Conservation (phyloP, 352 stramenopile species). For the Pythium dissotocum region DNA sequence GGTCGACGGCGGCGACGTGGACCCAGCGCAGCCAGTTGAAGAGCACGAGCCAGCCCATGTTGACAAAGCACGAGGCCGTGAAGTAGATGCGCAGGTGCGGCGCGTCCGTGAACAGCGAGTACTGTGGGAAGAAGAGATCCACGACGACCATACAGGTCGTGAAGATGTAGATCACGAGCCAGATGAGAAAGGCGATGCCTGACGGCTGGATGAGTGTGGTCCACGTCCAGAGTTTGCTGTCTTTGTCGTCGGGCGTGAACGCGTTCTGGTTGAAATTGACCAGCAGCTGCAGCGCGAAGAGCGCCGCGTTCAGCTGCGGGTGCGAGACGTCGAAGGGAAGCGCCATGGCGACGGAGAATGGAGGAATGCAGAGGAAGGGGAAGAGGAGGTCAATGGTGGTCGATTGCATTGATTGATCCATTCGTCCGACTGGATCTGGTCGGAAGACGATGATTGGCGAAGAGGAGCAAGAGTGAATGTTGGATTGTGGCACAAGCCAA, state of each 20-base stretch:
- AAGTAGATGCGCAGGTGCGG: conserved; percentile 55
- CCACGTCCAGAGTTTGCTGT: conserved; percentile 31
- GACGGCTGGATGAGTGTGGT: conserved; percentile 63
- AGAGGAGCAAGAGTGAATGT: not conserved
- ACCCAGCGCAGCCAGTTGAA: conserved; percentile 47
- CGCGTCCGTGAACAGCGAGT: conserved; percentile 50
- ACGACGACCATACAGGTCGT: conserved; percentile 42
- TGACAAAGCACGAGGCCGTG: conserved; percentile 46
- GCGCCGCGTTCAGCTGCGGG: conserved; percentile 51
- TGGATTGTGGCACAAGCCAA: conserved; percentile 5
- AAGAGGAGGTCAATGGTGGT: conserved; percentile 1
- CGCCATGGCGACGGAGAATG: not conserved
- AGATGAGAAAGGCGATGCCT: conserved; percentile 62
- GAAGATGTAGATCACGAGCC: conserved; percentile 66
- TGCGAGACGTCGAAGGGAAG: conserved; percentile 23
- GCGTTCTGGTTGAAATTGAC: conserved; percentile 43
- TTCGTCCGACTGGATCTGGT: conserved; percentile 4
- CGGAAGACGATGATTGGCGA: conserved; percentile 4
- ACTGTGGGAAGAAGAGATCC: conserved; percentile 48
- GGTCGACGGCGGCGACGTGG: conserved; percentile 40
- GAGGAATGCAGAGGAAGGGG: not conserved
- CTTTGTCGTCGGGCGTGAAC: conserved; percentile 32
- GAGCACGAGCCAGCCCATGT: conserved; percentile 56
- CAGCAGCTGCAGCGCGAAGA: conserved; percentile 56
- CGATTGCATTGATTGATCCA: not conserved